phyloP scores from a whole-genome alignment of 2,329 filamentous ascomycete species.

The Fusarium sp. region DNA sequence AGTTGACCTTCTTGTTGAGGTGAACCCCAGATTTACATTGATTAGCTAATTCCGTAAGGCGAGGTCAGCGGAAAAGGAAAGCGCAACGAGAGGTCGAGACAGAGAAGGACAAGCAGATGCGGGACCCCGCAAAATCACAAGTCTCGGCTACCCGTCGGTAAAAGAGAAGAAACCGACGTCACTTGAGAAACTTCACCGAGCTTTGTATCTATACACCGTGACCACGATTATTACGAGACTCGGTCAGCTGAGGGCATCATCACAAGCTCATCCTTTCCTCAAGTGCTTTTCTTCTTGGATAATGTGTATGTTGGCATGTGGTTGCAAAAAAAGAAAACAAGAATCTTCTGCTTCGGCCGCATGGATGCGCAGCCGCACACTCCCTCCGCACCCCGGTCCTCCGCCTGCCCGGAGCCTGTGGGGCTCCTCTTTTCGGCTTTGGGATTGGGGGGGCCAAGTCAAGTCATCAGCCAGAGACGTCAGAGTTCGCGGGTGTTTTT shows the following conservation, averaged over 20 bases:
- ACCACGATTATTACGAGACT: neutral
- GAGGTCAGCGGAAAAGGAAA: slow-evolving; percentile 7
- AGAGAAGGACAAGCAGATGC: neutral
- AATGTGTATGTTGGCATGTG: neutral
- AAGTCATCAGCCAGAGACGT: slow-evolving; percentile 21
- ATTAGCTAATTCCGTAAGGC: slow-evolving; percentile 15
- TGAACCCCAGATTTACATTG: slow-evolving; percentile 8
- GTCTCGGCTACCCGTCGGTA: slow-evolving; percentile 66
- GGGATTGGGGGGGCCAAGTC: neutral
- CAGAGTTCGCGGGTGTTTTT: slow-evolving; percentile 18
- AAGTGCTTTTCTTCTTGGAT: neutral
- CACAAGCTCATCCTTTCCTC: neutral
- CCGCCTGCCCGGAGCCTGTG: slow-evolving; percentile 44
- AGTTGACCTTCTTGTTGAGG: no score
- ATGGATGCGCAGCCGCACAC: slow-evolving; percentile 33
- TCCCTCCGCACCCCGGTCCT: slow-evolving; percentile 37
- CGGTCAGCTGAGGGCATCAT: slow-evolving; percentile 1
- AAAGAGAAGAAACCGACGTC: slow-evolving; percentile 46
- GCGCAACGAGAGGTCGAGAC: neutral
- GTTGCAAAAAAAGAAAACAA: neutral
- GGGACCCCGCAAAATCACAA: slow-evolving; percentile 68
- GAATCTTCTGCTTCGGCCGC: slow-evolving; percentile 33
- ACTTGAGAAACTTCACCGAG: slow-evolving; percentile 30
- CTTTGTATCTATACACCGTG: neutral
- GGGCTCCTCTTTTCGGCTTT: slow-evolving; percentile 12